A percentile compares a stretch with the other conserved stretches of the same genome.
These are phyloP conservation scores for Rhynchosporium secalis DNA, from an alignment of 2,329 filamentous ascomycete genomes.

Conservation along the genomic window DNA sequence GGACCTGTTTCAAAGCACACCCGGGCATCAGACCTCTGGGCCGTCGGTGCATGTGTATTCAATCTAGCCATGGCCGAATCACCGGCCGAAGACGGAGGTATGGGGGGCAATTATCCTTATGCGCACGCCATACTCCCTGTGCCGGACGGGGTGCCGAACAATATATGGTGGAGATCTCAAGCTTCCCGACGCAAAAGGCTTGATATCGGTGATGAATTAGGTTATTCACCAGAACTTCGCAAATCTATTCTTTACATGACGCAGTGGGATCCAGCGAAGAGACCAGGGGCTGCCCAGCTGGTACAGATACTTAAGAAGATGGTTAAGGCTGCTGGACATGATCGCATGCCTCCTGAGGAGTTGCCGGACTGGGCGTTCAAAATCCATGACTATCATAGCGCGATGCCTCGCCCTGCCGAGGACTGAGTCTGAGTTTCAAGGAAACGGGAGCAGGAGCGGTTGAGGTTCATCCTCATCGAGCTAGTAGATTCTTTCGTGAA, in stretches of 20 bases:
- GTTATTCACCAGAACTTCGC: constrained; percentile 20
- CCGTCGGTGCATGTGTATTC: constrained; percentile 31
- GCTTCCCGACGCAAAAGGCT: constrained; percentile 8
- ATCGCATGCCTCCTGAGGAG: neutral
- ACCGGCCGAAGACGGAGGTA: neutral
- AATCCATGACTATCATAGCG: constrained; percentile 30
- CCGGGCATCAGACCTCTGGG: constrained; percentile 32
- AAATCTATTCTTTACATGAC: constrained; percentile 19
- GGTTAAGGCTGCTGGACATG: constrained; percentile 11
- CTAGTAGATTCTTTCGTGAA: no score
- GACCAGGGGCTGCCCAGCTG: constrained; percentile 19
- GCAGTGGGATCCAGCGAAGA: constrained; percentile 3
- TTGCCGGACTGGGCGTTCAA: constrained; percentile 31
- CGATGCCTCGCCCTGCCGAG: neutral
- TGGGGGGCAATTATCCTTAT: neutral
- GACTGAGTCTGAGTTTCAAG: neutral
- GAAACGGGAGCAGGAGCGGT: neutral
- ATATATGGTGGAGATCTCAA: constrained; percentile 1
- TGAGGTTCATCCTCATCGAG: no score
- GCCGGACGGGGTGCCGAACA: neutral
- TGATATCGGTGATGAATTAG: constrained; percentile 2
- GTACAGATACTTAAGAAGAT: constrained; percentile 13
- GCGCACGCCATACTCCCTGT: neutral
- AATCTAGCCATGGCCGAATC: constrained; percentile 21
- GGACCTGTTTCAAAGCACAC: constrained; percentile 18